Base-by-base conservation (phyloP, 2,329 filamentous ascomycete genomes). In the Cadophora sp. region DNA sequence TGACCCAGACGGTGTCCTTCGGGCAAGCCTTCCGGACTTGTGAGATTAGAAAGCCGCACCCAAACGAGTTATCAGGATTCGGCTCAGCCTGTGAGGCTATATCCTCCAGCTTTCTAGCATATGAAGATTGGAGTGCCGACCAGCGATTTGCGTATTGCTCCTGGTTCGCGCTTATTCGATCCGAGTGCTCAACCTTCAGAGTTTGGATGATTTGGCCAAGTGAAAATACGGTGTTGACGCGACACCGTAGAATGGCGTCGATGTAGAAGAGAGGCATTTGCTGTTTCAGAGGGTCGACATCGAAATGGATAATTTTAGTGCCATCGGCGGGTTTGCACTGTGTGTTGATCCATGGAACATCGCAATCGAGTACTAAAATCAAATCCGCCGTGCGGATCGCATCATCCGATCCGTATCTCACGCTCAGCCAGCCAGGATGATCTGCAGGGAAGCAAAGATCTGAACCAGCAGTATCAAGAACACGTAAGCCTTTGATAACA, bases 271-370 rank as follows among this genome's bases (percentile, higher is more conserved):
- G 82, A 0, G 90, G 90, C 83, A 93, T 93, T 68, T 73, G 69
- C 77, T 91, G 87, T 81, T 91, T 91, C 29, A 91, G 79, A 0
- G 89, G 87, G 71, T 91, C 89, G 59, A 89, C 82, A 72, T 91
- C 89, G 53, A 91, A 83, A 74, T 91, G 89, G 79, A 87, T 90
- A 66, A 91, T 80, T 69, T 82, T 83, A 24, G 85, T 84, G n/a
- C 84, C 82, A 1, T 81, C 78, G 1, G 78, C 78, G 0, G 89
- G 89, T 71, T 82, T 83, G 78, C 86, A 89, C 19, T 89, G 88
- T 0, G 93, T 96, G n/a, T 91, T 89, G 65, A 97, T 94, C 93
- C 94, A 97, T 0, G 94, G 94, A 0, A 97, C 93, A 76, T 97
- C 77, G 72, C 93, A 96, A 79, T 97, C 92, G 29, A 97, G 77